Conservation (phyloP, 2,329 filamentous ascomycete genomes). For the Ophiostoma novo-ulmi region DNA sequence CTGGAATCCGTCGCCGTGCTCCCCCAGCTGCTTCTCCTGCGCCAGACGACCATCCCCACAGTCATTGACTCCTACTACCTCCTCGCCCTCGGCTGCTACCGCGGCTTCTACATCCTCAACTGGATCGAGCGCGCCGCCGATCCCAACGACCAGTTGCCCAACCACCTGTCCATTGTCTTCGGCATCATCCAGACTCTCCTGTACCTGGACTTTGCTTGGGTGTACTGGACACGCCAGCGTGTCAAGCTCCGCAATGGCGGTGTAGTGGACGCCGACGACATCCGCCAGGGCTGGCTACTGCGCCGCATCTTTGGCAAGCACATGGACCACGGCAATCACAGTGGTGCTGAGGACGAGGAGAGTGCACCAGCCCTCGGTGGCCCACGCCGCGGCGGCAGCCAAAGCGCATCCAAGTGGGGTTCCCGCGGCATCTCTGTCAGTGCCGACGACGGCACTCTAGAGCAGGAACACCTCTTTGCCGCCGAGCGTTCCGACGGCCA, state of each 20-base stretch:
- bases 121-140: conserved; percentile 72
- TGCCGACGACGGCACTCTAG: conserved; percentile 57
- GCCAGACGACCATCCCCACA: conserved; percentile 91
- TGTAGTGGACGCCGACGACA: conserved; percentile 83
- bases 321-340: conserved; percentile 46
- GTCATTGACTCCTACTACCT: conserved; percentile 98
- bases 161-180: conserved; percentile 74
- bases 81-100: conserved; percentile 78
- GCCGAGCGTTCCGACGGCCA: conserved; percentile 35
- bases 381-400: conserved; percentile 48
- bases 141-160: conserved; percentile 53
- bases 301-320: conserved; percentile 67
- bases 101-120: conserved; percentile 83
- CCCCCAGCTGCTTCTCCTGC: conserved; percentile 83
- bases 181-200: conserved; percentile 84
- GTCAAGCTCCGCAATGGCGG: conserved; percentile 88
- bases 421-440: conserved; percentile 58
- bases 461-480: conserved; percentile 34
- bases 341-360: conserved; percentile 53
- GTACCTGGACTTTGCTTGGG: conserved; percentile 93
- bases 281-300: conserved; percentile 79
- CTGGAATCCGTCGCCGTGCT: conserved; percentile 88
- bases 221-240: conserved; percentile 88
- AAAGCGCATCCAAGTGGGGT: conserved; percentile 56
- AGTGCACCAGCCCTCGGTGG: conserved; percentile 51